Evolutionary conservation across 768 basidiomycete genomes (phyloP).

Genomic region (Amanita polypyramis): DNA sequence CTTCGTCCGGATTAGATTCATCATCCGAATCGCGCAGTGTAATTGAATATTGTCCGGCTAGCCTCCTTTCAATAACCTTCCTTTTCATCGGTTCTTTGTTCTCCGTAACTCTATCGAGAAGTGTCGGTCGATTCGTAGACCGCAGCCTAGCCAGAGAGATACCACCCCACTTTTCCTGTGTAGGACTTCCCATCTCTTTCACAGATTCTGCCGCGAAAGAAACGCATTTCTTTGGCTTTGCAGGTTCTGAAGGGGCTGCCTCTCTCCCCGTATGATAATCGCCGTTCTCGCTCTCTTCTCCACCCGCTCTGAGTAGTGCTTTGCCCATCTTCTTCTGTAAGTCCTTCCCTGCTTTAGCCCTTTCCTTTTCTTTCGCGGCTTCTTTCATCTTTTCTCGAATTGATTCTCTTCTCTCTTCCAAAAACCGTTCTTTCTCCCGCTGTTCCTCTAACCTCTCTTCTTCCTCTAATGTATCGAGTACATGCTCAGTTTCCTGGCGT

Average conservation of each 20-base stretch:
- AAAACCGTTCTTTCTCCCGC: conserved; percentile 28
- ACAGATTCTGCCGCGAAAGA: conserved; percentile 43
- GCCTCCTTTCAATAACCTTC: conserved; percentile 57
- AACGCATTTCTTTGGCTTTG: conserved; percentile 50
- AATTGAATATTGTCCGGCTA: conserved; percentile 18
- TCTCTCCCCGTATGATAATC: conserved; percentile 20
- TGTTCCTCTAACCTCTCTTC: conserved; percentile 46
- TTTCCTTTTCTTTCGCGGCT: conserved; percentile 27
- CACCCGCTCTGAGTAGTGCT: conserved; percentile 46
- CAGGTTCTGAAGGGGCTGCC: conserved; percentile 12
- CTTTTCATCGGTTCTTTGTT: conserved; percentile 49
- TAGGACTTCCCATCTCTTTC: conserved; percentile 10
- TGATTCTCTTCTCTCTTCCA: conserved; percentile 33
- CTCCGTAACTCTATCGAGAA: conserved; percentile 23
- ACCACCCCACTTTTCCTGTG: conserved; percentile 38
- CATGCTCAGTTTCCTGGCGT: conserved; percentile 47
- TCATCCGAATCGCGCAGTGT: conserved; percentile 53
- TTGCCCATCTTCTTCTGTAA: conserved; percentile 76
- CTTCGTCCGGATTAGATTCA: conserved; percentile 38
- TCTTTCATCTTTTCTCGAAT: conserved; percentile 41
- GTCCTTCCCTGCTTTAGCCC: conserved; percentile 31
- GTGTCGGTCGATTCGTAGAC: conserved; percentile 23
- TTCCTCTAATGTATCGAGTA: conserved; percentile 61
- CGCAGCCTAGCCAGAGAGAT: conserved; percentile 41
- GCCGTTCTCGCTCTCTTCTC: conserved; percentile 25